A percentile compares a stretch with the other conserved stretches of the same genome.
These are phyloP conservation scores for Fusarium zealandicum DNA, from an alignment of 2,329 filamentous ascomycete species.

Conservation along the genomic window DNA sequence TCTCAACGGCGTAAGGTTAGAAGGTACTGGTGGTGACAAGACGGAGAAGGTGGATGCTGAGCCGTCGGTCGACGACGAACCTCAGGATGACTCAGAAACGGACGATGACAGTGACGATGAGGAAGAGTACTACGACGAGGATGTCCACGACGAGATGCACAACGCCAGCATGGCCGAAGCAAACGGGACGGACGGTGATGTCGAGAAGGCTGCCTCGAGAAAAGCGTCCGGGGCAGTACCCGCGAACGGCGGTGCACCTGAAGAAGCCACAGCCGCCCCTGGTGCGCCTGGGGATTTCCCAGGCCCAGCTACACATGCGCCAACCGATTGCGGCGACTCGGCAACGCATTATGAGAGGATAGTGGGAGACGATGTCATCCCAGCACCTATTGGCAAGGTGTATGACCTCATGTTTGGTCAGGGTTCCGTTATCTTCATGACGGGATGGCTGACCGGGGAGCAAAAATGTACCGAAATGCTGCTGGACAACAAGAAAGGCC, in stretches of 20 bases:
- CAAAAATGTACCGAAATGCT: conserved; percentile 90
- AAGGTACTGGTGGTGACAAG: conserved; percentile 85
- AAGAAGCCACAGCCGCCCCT: conserved; percentile 56
- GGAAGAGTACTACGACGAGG: conserved; percentile 69
- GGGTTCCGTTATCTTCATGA: conserved; percentile 80
- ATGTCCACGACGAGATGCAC: conserved; percentile 81
- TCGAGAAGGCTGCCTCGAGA: conserved; percentile 69
- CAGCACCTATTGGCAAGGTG: conserved; percentile 89
- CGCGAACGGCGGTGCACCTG: conserved; percentile 54
- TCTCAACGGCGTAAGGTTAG: conserved; percentile 84
- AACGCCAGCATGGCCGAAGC: conserved; percentile 68
- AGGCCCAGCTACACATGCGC: conserved; percentile 79
- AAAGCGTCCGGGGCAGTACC: conserved; percentile 70
- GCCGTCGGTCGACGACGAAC: conserved; percentile 45
- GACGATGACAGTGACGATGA: conserved; percentile 70
- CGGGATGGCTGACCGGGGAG: conserved; percentile 83
- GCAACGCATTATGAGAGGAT: conserved; percentile 83
- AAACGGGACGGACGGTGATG: conserved; percentile 55
- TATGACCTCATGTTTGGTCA: conserved; percentile 89
- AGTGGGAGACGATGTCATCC: conserved; percentile 84
- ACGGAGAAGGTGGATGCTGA: conserved; percentile 79
- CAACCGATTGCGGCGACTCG: conserved; percentile 85
- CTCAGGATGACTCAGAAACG: conserved; percentile 63
- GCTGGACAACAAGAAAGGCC: conserved; percentile 82
- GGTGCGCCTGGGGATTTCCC: conserved; percentile 72